Conservation (phyloP, 2,329 filamentous ascomycete genomes). For the Paecilomyces dactylethromorphus region DNA sequence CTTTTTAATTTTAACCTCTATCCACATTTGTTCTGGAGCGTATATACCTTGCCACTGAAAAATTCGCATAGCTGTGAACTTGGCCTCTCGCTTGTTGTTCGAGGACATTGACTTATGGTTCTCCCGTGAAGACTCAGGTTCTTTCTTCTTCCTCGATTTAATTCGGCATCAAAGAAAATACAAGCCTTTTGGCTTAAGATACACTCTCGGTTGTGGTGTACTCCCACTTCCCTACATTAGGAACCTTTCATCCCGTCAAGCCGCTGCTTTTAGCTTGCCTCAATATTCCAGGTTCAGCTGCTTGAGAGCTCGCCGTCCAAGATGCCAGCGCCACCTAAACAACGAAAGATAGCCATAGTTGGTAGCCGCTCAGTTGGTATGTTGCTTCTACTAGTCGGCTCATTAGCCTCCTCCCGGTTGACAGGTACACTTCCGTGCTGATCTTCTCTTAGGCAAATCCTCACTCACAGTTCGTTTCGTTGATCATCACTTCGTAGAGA, state of each 20-base stretch:
- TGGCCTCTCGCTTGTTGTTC: not conserved
- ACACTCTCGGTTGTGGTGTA: not conserved
- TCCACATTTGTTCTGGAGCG: not conserved
- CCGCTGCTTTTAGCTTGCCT: conserved; percentile 1
- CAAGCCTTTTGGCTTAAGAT: not conserved
- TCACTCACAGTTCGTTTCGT: conserved; percentile 96
- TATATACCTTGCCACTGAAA: not conserved
- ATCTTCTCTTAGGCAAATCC: conserved; percentile 68
- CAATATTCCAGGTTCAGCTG: conserved; percentile 3
- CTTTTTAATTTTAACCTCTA: not conserved
- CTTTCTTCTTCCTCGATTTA: not conserved
- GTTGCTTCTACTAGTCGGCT: conserved; percentile 34
- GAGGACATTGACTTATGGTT: not conserved
- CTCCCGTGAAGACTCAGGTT: not conserved
- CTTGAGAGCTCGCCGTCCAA: conserved; percentile 11
- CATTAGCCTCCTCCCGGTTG: conserved; percentile 87
- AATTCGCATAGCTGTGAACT: not conserved
- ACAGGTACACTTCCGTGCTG: conserved; percentile 42
- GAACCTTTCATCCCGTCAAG: not conserved
- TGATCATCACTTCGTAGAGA: conserved; percentile 96
- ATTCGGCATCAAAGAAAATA: not conserved
- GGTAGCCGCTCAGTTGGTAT: conserved; percentile 86
- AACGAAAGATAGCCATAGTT: conserved; percentile 92
- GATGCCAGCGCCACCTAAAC: conserved; percentile 70
- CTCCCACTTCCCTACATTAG: not conserved